Evolutionary conservation across 768 basidiomycete species (phyloP), one percentile per base, ranked within the genome.

Genomic region (Auriculariales sp.): DNA sequence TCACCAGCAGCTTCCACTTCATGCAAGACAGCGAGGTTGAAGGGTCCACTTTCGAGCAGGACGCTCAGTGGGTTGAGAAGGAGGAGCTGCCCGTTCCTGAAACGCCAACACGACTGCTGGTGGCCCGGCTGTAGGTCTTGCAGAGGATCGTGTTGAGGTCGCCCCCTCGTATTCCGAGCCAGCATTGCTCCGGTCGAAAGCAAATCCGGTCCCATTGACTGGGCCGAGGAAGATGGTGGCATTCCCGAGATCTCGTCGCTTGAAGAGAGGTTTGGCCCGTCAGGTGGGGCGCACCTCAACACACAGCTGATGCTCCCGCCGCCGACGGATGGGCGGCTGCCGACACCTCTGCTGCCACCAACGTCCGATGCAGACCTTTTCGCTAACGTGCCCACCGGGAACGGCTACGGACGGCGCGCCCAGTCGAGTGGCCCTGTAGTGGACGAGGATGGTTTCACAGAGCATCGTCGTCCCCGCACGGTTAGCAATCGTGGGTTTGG

Each of bases 21-120:
- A 82, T 90, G 68, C 80, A 86, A 62, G 81, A 74, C 51, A 87
- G 85, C 61, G 86, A 89, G 57, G 69, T 88, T 30, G 85, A 84
- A 53, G 35, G 27, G n/a, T 44, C 45, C 14, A 60, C 70, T 0
- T 73, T 76, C 29, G 78, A 79, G 50, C 68, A 75, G 19, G 68
- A 59, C 27, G 68, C 67, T 6, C 79, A 80, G 58, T 79, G 74
- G 73, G 72, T 75, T 9, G 74, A 80, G 57, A 68, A 68, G 28
- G 72, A 73, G 14, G 66, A 66, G 35, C 54, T 60, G 3, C 58
- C 54, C 4, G 62, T 66, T 24, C n/a, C 47, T 7, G 70, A 72
- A 15, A 15, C 42, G n/a, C n/a, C n/a, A n/a, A n/a, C n/a, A n/a
- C n/a, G n/a, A n/a, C n/a, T n/a, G n/a, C n/a, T n/a, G n/a, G n/a